Evolutionary conservation across 331 rosid genomes (phyloP).

Genomic region (Acacia concinna): DNA sequence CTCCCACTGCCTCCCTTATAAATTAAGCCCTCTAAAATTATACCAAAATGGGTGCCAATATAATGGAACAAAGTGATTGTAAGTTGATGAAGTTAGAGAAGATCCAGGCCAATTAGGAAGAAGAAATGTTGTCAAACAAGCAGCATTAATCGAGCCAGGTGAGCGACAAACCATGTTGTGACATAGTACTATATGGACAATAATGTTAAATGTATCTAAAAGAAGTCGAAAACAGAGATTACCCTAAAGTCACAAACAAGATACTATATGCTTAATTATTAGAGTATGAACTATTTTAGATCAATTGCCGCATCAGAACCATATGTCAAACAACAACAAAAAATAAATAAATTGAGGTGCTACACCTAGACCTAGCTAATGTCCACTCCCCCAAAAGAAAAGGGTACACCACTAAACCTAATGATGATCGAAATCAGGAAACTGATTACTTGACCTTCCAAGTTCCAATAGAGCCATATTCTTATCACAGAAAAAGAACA

Average conservation of each 20-base stretch:
- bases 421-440: slow-evolving; percentile 22
- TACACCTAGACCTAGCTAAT: background rate
- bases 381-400: background rate
- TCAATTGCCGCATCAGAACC: background rate
- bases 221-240: background rate
- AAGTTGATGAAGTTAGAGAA: too few species aligned
- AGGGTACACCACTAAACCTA: background rate
- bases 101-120: too few species aligned
- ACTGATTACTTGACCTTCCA: slow-evolving; percentile 33
- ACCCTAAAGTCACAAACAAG: background rate
- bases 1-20: too few species aligned
- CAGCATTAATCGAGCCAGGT: too few species aligned
- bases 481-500: background rate
- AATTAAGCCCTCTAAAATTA: too few species aligned
- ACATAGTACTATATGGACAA: background rate
- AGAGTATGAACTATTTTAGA: background rate
- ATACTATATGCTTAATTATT: background rate
- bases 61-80: too few species aligned
- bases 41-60: too few species aligned
- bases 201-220: background rate
- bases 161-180: background rate
- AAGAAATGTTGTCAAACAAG: too few species aligned
- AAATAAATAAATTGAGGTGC: background rate
- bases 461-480: slow-evolving; percentile 36
- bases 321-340: too few species aligned